A percentile compares a stretch with the other conserved stretches of the same genome.
phyloP scores from a whole-genome alignment of 805 yeast species.

The Debaryomyces tyrocola region DNA sequence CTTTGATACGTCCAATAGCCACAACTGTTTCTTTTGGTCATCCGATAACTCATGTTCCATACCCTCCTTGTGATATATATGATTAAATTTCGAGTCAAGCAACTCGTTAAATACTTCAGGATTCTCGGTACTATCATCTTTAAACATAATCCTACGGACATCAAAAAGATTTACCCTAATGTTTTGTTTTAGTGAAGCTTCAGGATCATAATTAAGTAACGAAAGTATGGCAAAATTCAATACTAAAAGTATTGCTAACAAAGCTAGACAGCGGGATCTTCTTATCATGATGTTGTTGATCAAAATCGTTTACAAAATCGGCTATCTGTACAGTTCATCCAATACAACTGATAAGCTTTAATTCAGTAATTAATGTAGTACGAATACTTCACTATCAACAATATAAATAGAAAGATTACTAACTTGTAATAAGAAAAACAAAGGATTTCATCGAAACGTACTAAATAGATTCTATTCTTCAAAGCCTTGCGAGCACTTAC shows the following conservation, averaged over 20 bases:
- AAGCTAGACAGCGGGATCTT: slow-evolving; percentile 15
- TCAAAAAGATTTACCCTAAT: neutral
- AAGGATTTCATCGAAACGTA: neutral
- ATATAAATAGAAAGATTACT: neutral
- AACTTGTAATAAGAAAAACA: neutral
- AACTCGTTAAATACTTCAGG: neutral
- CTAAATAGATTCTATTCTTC: too few species aligned
- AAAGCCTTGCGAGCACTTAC: too few species aligned
- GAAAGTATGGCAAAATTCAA: slow-evolving; percentile 13
- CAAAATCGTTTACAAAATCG: too few species aligned
- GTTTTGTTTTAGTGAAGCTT: neutral
- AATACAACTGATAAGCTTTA: too few species aligned
- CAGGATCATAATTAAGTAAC: slow-evolving; percentile 9
- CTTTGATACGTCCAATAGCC: slow-evolving; percentile 8
- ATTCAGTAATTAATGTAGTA: too few species aligned
- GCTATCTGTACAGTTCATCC: too few species aligned
- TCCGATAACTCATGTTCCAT: slow-evolving; percentile 1
- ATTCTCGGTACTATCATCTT: neutral
- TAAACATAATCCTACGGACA: neutral
- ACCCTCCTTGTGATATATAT: slow-evolving; percentile 3
- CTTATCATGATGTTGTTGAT: slow-evolving; percentile 5
- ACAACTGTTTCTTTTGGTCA: slow-evolving; percentile 7
- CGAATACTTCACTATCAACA: neutral
- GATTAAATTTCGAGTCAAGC: slow-evolving; percentile 5
- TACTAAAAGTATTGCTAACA: slow-evolving; percentile 12